Base-by-base conservation (phyloP, 2,329 filamentous ascomycete genomes). In the Penicillium hordei region DNA sequence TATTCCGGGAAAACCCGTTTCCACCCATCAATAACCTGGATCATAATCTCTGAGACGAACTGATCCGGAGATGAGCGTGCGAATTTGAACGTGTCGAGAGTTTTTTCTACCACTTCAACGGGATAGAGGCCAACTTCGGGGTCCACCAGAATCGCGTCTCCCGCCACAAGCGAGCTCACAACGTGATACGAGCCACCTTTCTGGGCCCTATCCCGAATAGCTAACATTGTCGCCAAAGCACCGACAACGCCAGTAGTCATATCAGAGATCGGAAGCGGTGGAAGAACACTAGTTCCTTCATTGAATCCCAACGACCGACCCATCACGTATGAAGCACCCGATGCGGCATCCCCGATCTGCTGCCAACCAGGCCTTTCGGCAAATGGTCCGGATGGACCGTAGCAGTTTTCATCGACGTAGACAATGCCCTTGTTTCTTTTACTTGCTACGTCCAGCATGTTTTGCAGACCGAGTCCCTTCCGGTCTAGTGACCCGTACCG, bases 341-440 rank as follows among this genome's bases (percentile, higher is more conserved):
- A 70, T 29, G 73, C 76, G 5, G 63, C 78, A 72, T 81, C 78
- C 42, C 76, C 78, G 52, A 83, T 79, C 63, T 83, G 79, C 68
- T 82, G 79, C 80, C 81, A 83, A 4, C 81, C 81, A 1, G 78
- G 77, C 0, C 80, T 71, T 53, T 75, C 70, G 1, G 70, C 69
- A 66, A 77, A 82, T 29, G 75, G 74, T 1, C 80, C 80, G 46
- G 80, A 73, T 34, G 74, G 76, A 3, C 80, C 80, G 63, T 82
- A 83, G 68, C 79, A 82, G 68, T 82, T 82, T 68, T 82, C 80
- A 12, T 74, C 73, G 0, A 80, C 77, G 57, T 79, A 81, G 4
- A 83, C 72, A 19, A 82, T 75, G 7, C 80, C 79, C 29, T 72
- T 74, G 15, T 73, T 74, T 19, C 79, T 71, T 23, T 70, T 68